Evolutionary conservation across 129 eudicot genomes (phyloP), one percentile per base, ranked within the genome.

Genomic region (Flaveria bidentis): DNA sequence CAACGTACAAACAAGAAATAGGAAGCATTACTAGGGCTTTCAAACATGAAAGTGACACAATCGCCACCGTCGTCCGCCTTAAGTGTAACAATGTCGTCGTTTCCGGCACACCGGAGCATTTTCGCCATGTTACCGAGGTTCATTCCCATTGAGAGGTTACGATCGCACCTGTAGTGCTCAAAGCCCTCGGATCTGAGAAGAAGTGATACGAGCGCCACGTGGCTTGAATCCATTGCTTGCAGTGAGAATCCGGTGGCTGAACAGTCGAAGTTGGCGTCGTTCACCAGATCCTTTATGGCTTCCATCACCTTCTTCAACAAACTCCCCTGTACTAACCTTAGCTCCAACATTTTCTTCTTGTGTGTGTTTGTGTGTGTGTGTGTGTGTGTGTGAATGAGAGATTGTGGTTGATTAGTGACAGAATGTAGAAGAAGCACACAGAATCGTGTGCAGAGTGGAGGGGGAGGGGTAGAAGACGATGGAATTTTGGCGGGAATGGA

Each of bases 201-300:
- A 20, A 92, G 88, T 0, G 98, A 88, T 5, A 92, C 96, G 18
- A 92, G 88, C n/a, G 96, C 98, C 60, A 92, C 98, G 70, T 92
- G 98, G 86, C 96, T 90, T 18, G 94, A 84, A 47, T 92, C 98
- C 98, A 92, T 92, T 75, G 98, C 98, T 57, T 92, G 98, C 13
- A 92, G 85, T 2, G 98, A 90, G 86, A 92, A 90, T 1, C 98
- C 98, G 7, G 94, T 78, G 2, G 98, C 83, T 6, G 98, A 92
- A 47, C 96, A 92, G 78, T 92, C 94, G 57, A 92, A 92, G 75
- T 92, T 92, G 1, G 98, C 98, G 75, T 92, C 98, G 72, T 68
- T 90, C 53, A 92, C 98, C 76, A 92, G 81, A 51, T 92, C 98
- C 72, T 92, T 92, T 4, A 92, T 80, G 52, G 98, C 63, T 20